Conservation (phyloP, 2,329 filamentous ascomycete genomes). For the Pseudomassariella vexata region DNA sequence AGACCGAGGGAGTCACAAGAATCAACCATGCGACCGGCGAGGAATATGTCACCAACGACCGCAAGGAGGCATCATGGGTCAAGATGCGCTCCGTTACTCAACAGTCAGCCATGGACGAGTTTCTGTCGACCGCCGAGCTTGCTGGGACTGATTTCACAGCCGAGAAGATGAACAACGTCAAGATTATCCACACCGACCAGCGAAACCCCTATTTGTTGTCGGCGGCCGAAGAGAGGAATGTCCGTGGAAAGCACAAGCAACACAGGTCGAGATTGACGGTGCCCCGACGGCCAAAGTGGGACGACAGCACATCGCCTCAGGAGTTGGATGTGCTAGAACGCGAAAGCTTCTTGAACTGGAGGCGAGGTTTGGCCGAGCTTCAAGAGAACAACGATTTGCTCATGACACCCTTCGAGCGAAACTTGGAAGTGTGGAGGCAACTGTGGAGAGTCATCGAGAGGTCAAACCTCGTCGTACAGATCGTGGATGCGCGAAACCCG, state of each 20-base stretch:
- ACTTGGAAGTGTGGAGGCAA: conserved; percentile 96
- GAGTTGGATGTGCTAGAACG: conserved; percentile 76
- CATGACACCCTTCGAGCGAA: conserved; percentile 97
- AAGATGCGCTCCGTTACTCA: conserved; percentile 99
- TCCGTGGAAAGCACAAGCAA: conserved; percentile 74
- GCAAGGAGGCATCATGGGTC: conserved; percentile 90
- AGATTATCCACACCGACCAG: conserved; percentile 96
- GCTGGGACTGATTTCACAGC: conserved; percentile 99
- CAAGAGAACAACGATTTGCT: conserved; percentile 91
- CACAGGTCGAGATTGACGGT: conserved; percentile 80
- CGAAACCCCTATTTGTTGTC: conserved; percentile 92
- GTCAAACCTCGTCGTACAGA: conserved; percentile 93
- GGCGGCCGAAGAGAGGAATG: conserved; percentile 71
- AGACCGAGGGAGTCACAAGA: conserved; percentile 52
- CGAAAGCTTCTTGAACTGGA: conserved; percentile 79
- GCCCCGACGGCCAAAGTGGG: conserved; percentile 84
- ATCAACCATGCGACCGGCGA: conserved; percentile 78
- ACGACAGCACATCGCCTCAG: conserved; percentile 73
- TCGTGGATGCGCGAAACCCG: conserved; percentile 94
- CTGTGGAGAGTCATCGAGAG: conserved; percentile 97
- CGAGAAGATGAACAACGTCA: conserved; percentile 98
- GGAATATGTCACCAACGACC: conserved; percentile 86
- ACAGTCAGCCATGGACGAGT: conserved; percentile 94
- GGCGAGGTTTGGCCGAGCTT: conserved; percentile 82
- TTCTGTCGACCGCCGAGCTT: conserved; percentile 88